Percentiles rank a stretch among this genome's conserved stretches.
Evolutionary conservation across 805 yeast genomes (phyloP).

Genomic region (Martiniozyma abietophila): DNA sequence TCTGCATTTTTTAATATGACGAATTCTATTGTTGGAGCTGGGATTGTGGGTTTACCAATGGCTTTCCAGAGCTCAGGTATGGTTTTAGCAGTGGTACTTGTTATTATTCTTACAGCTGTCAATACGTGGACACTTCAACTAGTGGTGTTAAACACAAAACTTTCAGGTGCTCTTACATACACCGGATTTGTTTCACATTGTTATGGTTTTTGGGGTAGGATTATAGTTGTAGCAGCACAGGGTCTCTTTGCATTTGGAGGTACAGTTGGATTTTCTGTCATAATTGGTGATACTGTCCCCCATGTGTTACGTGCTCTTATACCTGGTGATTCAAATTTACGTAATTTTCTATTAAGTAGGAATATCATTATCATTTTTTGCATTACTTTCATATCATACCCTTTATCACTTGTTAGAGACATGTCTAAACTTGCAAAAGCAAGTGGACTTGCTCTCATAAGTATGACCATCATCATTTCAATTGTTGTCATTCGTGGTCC

Average conservation of each 20-base stretch:
- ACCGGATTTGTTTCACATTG: conserved; percentile 79
- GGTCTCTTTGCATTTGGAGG: conserved; percentile 93
- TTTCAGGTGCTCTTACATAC: conserved; percentile 68
- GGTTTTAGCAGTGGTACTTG: conserved; percentile 56
- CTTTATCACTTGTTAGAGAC: conserved; percentile 70
- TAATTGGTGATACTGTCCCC: conserved; percentile 91
- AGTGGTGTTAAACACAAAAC: conserved; percentile 72
- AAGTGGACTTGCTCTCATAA: conserved; percentile 72
- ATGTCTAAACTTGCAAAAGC: conserved; percentile 83
- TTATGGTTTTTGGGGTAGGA: conserved; percentile 65
- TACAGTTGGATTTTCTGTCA: conserved; percentile 85
- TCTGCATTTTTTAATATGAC: conserved; percentile 98
- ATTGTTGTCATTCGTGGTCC: conserved; percentile 75
- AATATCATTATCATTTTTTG: conserved; percentile 63
- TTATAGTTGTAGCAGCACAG: conserved; percentile 62
- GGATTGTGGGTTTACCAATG: conserved; percentile 88
- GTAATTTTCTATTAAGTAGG: conserved; percentile 46
- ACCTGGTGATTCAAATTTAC: conserved; percentile 37
- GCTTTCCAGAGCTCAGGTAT: conserved; percentile 79
- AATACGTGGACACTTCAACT: conserved; percentile 84
- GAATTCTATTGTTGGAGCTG: conserved; percentile 90
- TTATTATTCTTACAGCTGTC: conserved; percentile 51
- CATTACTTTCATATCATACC: conserved; percentile 68
- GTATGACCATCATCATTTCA: conserved; percentile 71
- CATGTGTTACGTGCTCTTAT: conserved; percentile 63